Evolutionary conservation across 345 rosid genomes (phyloP).

Genomic region (Salix purpurea): DNA sequence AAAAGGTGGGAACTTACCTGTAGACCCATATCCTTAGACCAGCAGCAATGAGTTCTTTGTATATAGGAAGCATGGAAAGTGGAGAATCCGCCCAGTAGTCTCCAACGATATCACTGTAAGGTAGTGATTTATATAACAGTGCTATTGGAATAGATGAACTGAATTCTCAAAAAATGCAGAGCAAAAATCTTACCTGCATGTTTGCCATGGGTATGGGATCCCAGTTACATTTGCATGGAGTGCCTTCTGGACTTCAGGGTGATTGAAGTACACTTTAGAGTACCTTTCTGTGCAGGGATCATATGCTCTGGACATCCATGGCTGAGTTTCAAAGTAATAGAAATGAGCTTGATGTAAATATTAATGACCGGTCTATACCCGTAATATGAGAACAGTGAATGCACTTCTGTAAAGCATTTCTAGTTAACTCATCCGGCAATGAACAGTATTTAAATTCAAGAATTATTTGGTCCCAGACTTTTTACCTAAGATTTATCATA

Average conservation of each 20-base stretch:
- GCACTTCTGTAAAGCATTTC: background rate
- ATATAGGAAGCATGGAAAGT: conserved; percentile 88
- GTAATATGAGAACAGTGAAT: background rate
- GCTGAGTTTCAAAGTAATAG: conserved; percentile 42
- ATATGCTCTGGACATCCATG: conserved; percentile 95
- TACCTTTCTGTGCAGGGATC: conserved; percentile 96
- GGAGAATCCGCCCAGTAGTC: conserved; percentile 82
- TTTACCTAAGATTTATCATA: background rate
- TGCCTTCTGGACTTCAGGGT: conserved; percentile 84
- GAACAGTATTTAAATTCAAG: background rate
- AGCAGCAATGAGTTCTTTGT: conserved; percentile 76
- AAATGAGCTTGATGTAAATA: background rate
- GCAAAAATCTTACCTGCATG: conserved; percentile 60
- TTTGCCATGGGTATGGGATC: conserved; percentile 66
- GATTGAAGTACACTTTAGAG: conserved; percentile 71
- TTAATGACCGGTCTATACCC: background rate
- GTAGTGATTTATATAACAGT: background rate
- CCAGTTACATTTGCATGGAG: conserved; percentile 84
- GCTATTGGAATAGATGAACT: background rate
- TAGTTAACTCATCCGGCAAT: background rate
- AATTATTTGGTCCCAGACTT: background rate
- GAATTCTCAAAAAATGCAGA: background rate
- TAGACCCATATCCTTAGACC: conserved; percentile 82
- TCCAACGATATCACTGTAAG: conserved; percentile 58
- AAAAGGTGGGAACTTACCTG: conserved; percentile 43